Evolutionary conservation across 106 monocot genomes (phyloP).

Genomic region (Narthecium ossifragum): DNA sequence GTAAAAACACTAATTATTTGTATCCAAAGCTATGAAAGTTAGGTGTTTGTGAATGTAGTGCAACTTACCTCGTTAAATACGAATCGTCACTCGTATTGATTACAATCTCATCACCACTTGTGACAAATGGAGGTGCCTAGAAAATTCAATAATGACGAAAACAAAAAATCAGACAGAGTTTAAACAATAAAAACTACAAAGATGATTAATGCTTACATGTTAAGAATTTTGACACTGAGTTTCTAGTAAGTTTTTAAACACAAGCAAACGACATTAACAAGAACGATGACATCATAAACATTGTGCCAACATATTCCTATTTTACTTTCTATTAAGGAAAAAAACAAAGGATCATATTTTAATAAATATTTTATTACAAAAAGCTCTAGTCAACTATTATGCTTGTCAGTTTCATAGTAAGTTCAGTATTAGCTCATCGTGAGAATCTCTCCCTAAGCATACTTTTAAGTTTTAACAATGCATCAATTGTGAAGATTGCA

Average conservation of each 20-base stretch:
- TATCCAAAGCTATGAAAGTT: too few species aligned
- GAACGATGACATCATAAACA: background rate
- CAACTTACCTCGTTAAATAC: constrained; percentile 53
- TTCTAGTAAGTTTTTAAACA: background rate
- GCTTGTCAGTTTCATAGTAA: too few species aligned
- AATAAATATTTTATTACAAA: too few species aligned
- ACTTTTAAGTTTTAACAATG: too few species aligned
- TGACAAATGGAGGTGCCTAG: constrained; percentile 51
- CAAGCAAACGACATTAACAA: background rate
- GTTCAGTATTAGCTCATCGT: too few species aligned
- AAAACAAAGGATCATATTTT: background rate
- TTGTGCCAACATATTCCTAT: background rate
- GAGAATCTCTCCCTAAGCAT: too few species aligned
- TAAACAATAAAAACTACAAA: background rate
- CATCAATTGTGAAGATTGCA: too few species aligned
- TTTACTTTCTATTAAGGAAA: background rate
- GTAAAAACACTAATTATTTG: too few species aligned
- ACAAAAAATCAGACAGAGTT: background rate
- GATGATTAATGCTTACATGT: background rate
- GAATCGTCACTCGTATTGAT: constrained; percentile 54
- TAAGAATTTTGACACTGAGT: background rate
- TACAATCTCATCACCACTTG: constrained; percentile 45
- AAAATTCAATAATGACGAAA: background rate
- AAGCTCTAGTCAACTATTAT: too few species aligned
- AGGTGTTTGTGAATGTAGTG: too few species aligned